Evolutionary conservation across 208 protist species (phyloP).

Genomic region (Leishmania aethiopica): DNA sequence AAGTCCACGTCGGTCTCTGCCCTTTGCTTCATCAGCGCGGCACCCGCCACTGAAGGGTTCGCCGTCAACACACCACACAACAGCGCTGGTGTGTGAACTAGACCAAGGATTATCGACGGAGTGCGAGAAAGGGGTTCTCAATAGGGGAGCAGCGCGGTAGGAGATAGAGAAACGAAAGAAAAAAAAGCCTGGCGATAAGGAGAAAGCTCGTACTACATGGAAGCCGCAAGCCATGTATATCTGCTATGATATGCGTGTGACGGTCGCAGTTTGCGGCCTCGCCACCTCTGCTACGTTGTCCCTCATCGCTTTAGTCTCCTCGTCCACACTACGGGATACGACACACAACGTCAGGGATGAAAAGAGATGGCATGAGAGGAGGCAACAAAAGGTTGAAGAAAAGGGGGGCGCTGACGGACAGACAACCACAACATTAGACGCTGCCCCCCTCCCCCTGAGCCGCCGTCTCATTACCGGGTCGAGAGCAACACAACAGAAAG

Average conservation of each 20-base stretch:
- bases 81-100: background rate
- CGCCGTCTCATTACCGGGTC: background rate
- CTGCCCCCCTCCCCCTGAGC: background rate
- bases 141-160: background rate
- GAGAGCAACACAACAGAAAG: background rate
- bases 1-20: constrained; percentile 4
- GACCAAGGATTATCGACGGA: background rate
- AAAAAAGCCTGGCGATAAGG: background rate
- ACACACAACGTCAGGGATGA: background rate
- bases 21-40: background rate
- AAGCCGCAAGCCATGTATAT: background rate
- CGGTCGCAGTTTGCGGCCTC: background rate
- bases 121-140: background rate
- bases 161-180: background rate
- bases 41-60: background rate
- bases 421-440: background rate
- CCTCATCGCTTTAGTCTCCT: background rate
- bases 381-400: background rate
- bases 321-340: background rate
- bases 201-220: background rate
- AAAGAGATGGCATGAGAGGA: background rate
- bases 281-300: background rate
- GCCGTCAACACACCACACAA: background rate
- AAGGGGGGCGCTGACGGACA: background rate
- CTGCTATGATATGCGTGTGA: background rate